Evolutionary conservation across 441 rosid species (phyloP), one percentile per base, ranked within the genome.

Genomic region (Mallotus japonicus): DNA sequence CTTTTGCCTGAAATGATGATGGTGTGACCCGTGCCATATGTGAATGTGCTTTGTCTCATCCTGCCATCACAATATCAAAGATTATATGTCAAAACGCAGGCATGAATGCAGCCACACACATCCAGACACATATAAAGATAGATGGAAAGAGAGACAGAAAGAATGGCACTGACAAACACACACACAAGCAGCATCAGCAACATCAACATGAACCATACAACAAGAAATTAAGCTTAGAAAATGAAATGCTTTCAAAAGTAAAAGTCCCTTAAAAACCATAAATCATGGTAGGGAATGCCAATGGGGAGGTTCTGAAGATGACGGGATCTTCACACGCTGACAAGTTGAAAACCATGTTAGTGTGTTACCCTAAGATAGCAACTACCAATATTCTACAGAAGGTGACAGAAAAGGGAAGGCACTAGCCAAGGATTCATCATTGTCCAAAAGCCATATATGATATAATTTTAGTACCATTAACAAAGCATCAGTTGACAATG

Each of bases 11-110:
- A 88, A 92, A 73, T 89, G 86, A 55, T 86, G 82, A 72, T 90
- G 92, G 68, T 86, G 84, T 24, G 87, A 69, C 60, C 93, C 92
- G 32, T 83, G 83, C 94, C 97, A 92, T 73, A 88, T 65, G 77
- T 95, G 92, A 75, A 90, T 84, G 80, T 92, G 92, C 82, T 85
- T 83, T 75, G 78, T 84, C 28, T 73, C 74, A 56, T 87, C 95
- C 96, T 95, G 88, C 65, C 77, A 84, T 40, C 63, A 76, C 74
- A 42, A 71, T 69, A 56, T 46, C 76, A 44, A 65, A 71, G 65
- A 69, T 55, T 61, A 65, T 63, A 71, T 62, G 62, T 75, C 71
- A 84, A 70, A 28, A 57, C 22, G 75, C 61, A 72, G 69, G 69
- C 20, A 53, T 34, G 53, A 14, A n/a, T 19, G n/a, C 37, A 44